Conservation (phyloP, 148 eudicot genomes). For the Heliamphora exappendiculata region DNA sequence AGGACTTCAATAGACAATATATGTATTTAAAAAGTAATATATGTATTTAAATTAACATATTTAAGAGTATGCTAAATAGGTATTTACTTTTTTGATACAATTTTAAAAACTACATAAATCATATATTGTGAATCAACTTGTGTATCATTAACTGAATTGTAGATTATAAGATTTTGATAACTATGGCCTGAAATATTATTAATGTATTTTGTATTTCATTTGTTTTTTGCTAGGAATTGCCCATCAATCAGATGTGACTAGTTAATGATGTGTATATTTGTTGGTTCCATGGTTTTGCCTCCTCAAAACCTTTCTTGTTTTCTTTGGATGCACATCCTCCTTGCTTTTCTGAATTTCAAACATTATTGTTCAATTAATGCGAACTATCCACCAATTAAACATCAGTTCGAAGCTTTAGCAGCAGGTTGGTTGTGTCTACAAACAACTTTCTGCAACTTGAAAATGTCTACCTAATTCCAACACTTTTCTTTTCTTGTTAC, state of each 20-base stretch:
- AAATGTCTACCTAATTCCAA: neutral
- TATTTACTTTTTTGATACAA: too few relatives aligned
- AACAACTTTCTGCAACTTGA: neutral
- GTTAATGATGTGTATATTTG: neutral
- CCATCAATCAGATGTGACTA: neutral
- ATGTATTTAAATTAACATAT: too few relatives aligned
- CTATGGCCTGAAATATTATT: neutral
- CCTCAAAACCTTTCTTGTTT: neutral
- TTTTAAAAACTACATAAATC: too few relatives aligned
- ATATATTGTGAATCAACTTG: too few relatives aligned
- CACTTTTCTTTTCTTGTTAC: neutral
- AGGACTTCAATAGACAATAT: too few relatives aligned
- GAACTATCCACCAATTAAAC: slow-evolving; percentile 84
- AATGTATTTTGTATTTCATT: neutral
- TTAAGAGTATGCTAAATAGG: too few relatives aligned
- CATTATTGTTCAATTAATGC: slow-evolving; percentile 68
- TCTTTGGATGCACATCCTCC: slow-evolving; percentile 58
- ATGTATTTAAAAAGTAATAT: too few relatives aligned
- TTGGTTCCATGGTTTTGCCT: neutral
- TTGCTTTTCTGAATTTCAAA: slow-evolving; percentile 68
- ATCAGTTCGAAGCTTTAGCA: slow-evolving; percentile 82
- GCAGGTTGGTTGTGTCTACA: slow-evolving; percentile 40
- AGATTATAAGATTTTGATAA: too few relatives aligned
- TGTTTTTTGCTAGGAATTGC: neutral
- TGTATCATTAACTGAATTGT: too few relatives aligned